A percentile compares a stretch with the other conserved stretches of the same genome.
Conservation (phyloP, 805 yeast species). For the Starmerella sp. region DNA sequence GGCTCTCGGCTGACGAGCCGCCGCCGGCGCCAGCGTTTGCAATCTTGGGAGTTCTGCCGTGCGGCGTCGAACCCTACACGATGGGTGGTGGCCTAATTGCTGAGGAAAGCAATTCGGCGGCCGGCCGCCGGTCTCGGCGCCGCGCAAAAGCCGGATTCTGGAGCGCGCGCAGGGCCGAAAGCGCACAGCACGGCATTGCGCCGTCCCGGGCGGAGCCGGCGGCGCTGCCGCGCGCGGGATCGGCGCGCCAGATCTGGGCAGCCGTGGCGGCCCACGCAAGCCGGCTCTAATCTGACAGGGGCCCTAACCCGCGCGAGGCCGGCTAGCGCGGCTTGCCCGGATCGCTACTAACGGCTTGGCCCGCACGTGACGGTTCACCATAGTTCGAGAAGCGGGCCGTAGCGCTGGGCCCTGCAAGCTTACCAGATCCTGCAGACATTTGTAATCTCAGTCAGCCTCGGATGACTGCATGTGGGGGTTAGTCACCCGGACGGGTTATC, state of each 20-base stretch:
- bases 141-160: too few species aligned
- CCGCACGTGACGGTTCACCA: not conserved
- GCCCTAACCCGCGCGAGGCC: not conserved
- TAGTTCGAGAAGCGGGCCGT: not conserved
- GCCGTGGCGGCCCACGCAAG: not conserved
- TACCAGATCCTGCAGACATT: slow-evolving; percentile 6
- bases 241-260: not conserved
- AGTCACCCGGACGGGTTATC: not conserved
- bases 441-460: not conserved
- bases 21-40: not conserved
- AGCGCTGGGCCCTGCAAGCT: not conserved
- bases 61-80: not conserved
- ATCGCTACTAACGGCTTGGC: not conserved
- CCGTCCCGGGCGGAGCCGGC: too few species aligned
- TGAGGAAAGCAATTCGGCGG: not conserved
- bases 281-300: not conserved
- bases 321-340: not conserved
- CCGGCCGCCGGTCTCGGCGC: too few species aligned
- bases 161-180: too few species aligned
- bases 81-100: not conserved
- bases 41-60: not conserved
- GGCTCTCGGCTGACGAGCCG: not conserved
- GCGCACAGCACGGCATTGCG: too few species aligned
- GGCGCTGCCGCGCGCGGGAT: too few species aligned
- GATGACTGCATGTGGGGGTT: slow-evolving; percentile 5